These are phyloP conservation scores for Pythium periplocum DNA, from an alignment of 352 stramenopile genomes.

Conservation along the genomic window DNA sequence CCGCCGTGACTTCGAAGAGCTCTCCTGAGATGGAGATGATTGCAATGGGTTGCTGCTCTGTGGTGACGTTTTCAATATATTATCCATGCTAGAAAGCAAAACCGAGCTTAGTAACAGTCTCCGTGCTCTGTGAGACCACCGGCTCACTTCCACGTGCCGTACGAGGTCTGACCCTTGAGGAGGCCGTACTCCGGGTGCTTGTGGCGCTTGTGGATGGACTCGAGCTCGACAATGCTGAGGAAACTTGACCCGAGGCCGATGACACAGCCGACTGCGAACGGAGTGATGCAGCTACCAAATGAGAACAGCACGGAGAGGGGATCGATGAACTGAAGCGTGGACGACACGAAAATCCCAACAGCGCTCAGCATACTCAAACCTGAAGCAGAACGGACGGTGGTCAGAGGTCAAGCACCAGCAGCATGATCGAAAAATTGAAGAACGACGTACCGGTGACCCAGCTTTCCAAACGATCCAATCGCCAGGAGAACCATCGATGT, in stretches of 20 bases:
- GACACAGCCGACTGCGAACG: conserved; percentile 65
- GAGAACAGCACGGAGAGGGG: conserved; percentile 73
- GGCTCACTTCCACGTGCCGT: conserved; percentile 26
- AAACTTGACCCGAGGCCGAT: conserved; percentile 58
- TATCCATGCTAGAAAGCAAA: too few relatives aligned
- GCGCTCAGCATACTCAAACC: conserved; percentile 57
- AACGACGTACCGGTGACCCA: conserved; percentile 47
- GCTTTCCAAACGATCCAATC: conserved; percentile 51
- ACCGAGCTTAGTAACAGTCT: too few relatives aligned
- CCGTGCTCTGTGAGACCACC: background rate
- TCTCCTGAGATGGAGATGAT: too few relatives aligned
- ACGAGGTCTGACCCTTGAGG: conserved; percentile 38
- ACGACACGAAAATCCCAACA: conserved; percentile 73
- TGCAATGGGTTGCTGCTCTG: too few relatives aligned
- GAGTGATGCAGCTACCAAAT: conserved; percentile 63
- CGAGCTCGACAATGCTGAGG: conserved; percentile 68
- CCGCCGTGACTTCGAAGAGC: too few relatives aligned
- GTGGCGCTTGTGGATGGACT: conserved; percentile 74
- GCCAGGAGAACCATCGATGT: conserved; percentile 78
- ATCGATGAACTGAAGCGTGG: conserved; percentile 81
- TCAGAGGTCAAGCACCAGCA: conserved; percentile 8
- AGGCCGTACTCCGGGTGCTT: conserved; percentile 81
- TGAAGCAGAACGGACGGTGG: conserved; percentile 11
- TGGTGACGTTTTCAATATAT: too few relatives aligned
- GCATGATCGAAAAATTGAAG: conserved; percentile 2